Base-by-base conservation (phyloP, 2,329 filamentous ascomycete species). In the Epichloe baconii region DNA sequence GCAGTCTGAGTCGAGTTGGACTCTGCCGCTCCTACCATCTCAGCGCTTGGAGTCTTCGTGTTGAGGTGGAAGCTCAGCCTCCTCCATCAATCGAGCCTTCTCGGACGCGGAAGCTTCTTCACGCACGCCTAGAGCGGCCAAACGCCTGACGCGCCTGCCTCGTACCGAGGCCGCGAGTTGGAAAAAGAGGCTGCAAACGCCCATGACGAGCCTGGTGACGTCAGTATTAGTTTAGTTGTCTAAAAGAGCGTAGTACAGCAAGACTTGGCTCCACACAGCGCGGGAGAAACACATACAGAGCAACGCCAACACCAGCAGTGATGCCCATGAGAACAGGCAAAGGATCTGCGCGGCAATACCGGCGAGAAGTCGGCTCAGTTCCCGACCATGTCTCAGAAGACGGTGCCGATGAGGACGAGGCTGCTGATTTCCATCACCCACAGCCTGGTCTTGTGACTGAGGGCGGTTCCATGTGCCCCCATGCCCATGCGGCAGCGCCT, bases 301-400 rank as follows among this genome's bases (percentile, higher is more conserved):
- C 84, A 55, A 83, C 80, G 34, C 75, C 73, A 50, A 87, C 75
- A 61, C 85, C 85, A 44, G 82, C 81, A 23, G 80, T 74, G 56
- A 88, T 74, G 53, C 85, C 85, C 56, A 87, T 74, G 49, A 85
- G 68, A 49, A 87, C 72, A 2, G 85, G 85, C 40, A 88, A 71
- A 88, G 64, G 44, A 88, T 75, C 54, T 83, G 79, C 38, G 79
- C 71, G 55, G 77, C 71, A 47, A 85, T 71, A 58, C 77, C 77
- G 60, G 73, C 71, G 45, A 80, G 56, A 26, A 80, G 65, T 54
- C 71, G 67, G 49, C 69, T 64, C 67, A 77, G 75, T 51, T 58
- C 45, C 44, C 55, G 58, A 15, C 50, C 49, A 21, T 51, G 48
- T 21, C 59, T 61, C 47, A 59, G 61, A 51, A 63, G 60, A 42